A percentile compares a stretch with the other conserved stretches of the same genome.
phyloP scores from a whole-genome alignment of 2,329 filamentous ascomycete species.

The Cytospora mali region DNA sequence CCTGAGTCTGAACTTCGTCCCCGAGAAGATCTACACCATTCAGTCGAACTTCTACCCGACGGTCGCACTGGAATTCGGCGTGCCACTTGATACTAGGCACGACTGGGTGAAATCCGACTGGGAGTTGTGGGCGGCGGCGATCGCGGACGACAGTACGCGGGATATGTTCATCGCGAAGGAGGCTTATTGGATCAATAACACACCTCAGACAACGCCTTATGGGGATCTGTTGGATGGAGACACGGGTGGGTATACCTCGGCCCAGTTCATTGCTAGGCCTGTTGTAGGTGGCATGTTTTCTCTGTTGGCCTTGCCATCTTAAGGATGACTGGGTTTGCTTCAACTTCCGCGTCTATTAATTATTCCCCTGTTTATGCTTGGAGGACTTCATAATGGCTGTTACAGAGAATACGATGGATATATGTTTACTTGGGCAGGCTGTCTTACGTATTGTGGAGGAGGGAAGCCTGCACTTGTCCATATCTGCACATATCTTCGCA shows the following conservation, averaged over 20 bases:
- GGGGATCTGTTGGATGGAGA: slow-evolving; percentile 75
- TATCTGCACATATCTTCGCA: slow-evolving; percentile 1
- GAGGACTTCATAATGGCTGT: background rate
- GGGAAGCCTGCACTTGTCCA: background rate
- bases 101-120: slow-evolving; percentile 85
- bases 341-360: background rate
- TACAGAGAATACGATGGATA: background rate
- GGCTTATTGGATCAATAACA: slow-evolving; percentile 68
- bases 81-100: slow-evolving; percentile 80
- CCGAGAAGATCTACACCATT: slow-evolving; percentile 72
- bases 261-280: slow-evolving; percentile 75
- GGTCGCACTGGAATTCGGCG: slow-evolving; percentile 74
- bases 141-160: slow-evolving; percentile 63
- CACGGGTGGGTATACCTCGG: slow-evolving; percentile 65
- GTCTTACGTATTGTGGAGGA: background rate
- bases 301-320: slow-evolving; percentile 62
- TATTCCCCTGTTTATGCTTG: background rate
- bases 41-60: slow-evolving; percentile 77
- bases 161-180: slow-evolving; percentile 69
- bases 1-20: slow-evolving; percentile 76
- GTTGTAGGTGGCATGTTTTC: slow-evolving; percentile 83
- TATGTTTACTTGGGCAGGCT: background rate
- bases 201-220: slow-evolving; percentile 64
- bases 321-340: background rate
- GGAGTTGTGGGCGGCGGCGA: slow-evolving; percentile 83